Conservation (phyloP, 2,329 filamentous ascomycete genomes). For the Rhytidhysteron rufulum region DNA sequence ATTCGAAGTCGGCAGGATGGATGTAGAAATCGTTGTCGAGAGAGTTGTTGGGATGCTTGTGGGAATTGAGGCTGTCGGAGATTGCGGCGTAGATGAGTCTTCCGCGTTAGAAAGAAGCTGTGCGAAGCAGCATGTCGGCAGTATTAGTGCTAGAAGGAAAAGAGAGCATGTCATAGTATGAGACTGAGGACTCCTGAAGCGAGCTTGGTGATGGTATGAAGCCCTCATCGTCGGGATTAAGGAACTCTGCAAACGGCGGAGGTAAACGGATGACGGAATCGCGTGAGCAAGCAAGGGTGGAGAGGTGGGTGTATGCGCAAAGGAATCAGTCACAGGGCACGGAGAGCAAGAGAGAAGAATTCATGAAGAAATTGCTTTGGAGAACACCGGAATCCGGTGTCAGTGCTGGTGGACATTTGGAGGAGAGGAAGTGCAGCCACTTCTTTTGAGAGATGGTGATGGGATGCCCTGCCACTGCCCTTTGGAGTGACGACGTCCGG, state of each 20-base stretch:
- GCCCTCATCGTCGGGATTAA: conserved; percentile 3
- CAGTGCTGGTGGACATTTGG: too few relatives aligned
- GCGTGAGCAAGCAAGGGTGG: background rate
- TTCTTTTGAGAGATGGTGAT: too few relatives aligned
- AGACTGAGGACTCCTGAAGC: background rate
- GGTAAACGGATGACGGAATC: background rate
- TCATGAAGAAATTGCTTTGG: too few relatives aligned
- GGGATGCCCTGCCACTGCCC: too few relatives aligned
- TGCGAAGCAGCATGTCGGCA: conserved; percentile 37
- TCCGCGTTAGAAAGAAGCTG: conserved; percentile 33
- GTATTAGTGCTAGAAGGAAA: conserved; percentile 8
- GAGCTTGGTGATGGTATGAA: background rate
- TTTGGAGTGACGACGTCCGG: too few relatives aligned
- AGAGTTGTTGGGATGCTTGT: background rate
- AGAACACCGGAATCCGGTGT: too few relatives aligned
- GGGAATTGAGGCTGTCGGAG: background rate
- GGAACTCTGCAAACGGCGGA: background rate
- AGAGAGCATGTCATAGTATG: conserved; percentile 4
- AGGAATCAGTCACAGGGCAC: too few relatives aligned
- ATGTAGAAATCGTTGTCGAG: background rate
- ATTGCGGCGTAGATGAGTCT: conserved; percentile 1
- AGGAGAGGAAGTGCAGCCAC: too few relatives aligned
- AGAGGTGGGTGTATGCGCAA: too few relatives aligned
- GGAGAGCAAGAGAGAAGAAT: too few relatives aligned
- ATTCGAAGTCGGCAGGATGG: background rate